Evolutionary conservation across 23 red algal genomes (phyloP).

Genomic region (Gracilaria caudata): DNA sequence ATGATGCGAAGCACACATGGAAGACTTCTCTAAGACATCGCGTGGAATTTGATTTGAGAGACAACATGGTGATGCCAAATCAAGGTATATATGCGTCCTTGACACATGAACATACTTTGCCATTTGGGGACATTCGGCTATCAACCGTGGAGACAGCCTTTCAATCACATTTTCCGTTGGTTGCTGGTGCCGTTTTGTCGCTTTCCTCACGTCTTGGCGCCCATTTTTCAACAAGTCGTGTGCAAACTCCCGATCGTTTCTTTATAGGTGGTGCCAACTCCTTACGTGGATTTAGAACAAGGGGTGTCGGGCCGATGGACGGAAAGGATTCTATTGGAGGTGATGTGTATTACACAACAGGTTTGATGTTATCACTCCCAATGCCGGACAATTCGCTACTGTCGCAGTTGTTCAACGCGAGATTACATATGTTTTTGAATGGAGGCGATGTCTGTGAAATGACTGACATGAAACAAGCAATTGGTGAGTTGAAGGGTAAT

Average conservation of each 20-base stretch:
- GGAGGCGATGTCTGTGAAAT: slow-evolving; percentile 73
- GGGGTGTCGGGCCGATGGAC: slow-evolving; percentile 83
- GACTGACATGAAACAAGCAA: slow-evolving; percentile 19
- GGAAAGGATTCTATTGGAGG: slow-evolving; percentile 85
- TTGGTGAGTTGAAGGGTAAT: slow-evolving; percentile 4
- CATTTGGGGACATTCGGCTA: slow-evolving; percentile 63
- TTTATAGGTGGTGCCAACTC: slow-evolving; percentile 80
- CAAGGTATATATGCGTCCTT: slow-evolving; percentile 45
- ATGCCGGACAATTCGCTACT: slow-evolving; percentile 48
- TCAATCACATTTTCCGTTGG: slow-evolving; percentile 67
- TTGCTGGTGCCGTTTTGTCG: slow-evolving; percentile 46
- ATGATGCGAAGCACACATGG: slow-evolving; percentile 78
- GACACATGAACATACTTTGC: slow-evolving; percentile 18
- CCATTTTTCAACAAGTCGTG: slow-evolving; percentile 13
- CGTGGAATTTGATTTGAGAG: slow-evolving; percentile 62
- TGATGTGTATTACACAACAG: slow-evolving; percentile 79
- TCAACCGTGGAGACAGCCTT: slow-evolving; percentile 35
- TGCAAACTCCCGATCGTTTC: slow-evolving; percentile 82
- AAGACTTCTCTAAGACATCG: slow-evolving; percentile 71
- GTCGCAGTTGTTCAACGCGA: slow-evolving; percentile 53
- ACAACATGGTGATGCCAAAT: slow-evolving; percentile 65
- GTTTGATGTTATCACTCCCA: slow-evolving; percentile 70
- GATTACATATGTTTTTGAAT: slow-evolving; percentile 75
- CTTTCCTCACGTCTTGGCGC: slow-evolving; percentile 28
- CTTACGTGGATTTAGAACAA: slow-evolving; percentile 82